phyloP scores from a whole-genome alignment of 257 asterid genomes.

The Cynanchum wilfordii region DNA sequence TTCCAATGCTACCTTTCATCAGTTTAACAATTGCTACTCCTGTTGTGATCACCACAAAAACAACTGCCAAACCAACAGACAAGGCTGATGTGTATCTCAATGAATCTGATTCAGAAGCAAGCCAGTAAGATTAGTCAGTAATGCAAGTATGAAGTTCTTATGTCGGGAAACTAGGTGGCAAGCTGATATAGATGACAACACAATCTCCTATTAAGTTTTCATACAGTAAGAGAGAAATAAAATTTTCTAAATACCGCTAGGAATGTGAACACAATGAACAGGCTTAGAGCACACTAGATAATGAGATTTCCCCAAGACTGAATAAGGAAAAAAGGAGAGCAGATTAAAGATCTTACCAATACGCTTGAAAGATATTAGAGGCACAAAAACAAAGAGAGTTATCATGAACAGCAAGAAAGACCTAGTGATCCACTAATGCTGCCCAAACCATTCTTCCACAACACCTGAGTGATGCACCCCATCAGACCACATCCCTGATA shows the following conservation, averaged over 20 bases:
- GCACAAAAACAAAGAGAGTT: conserved; percentile 56
- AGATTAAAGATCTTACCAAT: conserved; percentile 45
- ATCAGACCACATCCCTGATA: conserved; percentile 69
- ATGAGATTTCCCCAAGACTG: not conserved
- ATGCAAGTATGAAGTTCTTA: not conserved
- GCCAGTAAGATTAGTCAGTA: not conserved
- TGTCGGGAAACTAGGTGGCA: not conserved
- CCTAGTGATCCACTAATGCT: conserved; percentile 77
- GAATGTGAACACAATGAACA: not conserved
- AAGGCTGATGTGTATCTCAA: conserved; percentile 84
- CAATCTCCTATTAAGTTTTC: not conserved
- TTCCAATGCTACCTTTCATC: conserved; percentile 65
- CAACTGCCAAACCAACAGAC: conserved; percentile 73
- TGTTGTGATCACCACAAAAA: conserved; percentile 75
- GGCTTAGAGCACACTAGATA: not conserved
- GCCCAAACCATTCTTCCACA: conserved; percentile 90
- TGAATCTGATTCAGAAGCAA: conserved; percentile 47
- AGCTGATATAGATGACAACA: not conserved
- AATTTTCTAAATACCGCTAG: not conserved
- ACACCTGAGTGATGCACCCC: conserved; percentile 83
- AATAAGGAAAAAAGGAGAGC: not conserved
- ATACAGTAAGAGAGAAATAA: not conserved
- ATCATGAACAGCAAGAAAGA: conserved; percentile 56
- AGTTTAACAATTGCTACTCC: conserved; percentile 59
- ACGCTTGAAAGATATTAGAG: conserved; percentile 75